Evolutionary conservation across 2,329 filamentous ascomycete species (phyloP), one percentile per base, ranked within the genome.

Genomic region (Colletotrichum musicola): DNA sequence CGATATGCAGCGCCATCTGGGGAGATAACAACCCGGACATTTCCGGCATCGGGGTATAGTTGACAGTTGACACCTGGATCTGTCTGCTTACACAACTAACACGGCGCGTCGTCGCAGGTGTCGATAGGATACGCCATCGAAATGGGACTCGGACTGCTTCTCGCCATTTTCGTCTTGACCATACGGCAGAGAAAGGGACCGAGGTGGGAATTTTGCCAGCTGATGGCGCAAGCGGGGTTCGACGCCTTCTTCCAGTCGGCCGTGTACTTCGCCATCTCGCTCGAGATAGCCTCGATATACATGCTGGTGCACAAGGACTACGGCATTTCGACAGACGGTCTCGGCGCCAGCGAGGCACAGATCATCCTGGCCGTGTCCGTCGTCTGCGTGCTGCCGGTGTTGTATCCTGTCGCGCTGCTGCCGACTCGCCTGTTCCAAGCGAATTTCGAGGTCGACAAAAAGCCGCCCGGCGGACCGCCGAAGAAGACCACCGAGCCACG

Each of bases 241-340:
- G 46, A 58, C 1, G 53, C 54, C 12, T 68, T 58, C 47, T 68
- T 68, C 38, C 38, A 51, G 5, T 68, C n/a, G 7, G 60, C 53
- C 25, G 53, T 68, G n/a, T 68, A 68, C 30, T 55, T 76, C 49
- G 64, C 71, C 4, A 60, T 74, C 12, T 58, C 73, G 3, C 40
- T 74, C 3, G 71, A 74, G 53, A 51, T 74, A 4, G 73, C 75
- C 18, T 67, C 70, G 0, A 72, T 75, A 5, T 44, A 67, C 10
- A 59, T 73, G 9, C 70, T 76, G 3, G 62, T 71, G 1, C 71
- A 68, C 4, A 74, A 76, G 22, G 73, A 76, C 68, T 74, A 71
- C 40, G 72, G 72, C 6, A 71, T 75, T 30, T 71, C 68, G 22
- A 72, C 70, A 1, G 42, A 35, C 1, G 71, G 73, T 20, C 46